A percentile compares a stretch with the other conserved stretches of the same genome.
These are phyloP conservation scores for Aspergillus saccharolyticus DNA, from an alignment of 495 filamentous ascomycete genomes.

Conservation along the genomic window DNA sequence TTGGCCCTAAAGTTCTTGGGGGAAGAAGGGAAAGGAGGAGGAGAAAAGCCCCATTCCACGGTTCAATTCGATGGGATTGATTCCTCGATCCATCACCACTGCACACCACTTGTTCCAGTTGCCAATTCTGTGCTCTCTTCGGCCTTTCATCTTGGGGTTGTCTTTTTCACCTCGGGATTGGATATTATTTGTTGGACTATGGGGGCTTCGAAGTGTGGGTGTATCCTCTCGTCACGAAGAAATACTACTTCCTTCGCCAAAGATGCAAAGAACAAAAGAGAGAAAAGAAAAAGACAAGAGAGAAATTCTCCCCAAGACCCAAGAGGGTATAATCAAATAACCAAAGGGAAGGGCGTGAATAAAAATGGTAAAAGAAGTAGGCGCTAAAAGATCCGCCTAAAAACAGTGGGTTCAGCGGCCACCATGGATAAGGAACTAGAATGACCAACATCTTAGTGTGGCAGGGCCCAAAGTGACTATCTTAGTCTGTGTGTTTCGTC, in stretches of 20 bases:
- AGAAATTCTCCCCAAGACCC: neutral
- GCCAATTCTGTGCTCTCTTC: no score
- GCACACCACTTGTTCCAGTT: no score
- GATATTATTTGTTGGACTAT: no score
- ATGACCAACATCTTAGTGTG: neutral
- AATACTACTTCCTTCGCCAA: neutral
- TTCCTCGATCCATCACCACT: neutral
- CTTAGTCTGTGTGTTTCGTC: neutral
- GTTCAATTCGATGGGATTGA: neutral
- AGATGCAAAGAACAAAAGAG: neutral
- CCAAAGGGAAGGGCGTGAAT: neutral
- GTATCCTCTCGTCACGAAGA: neutral
- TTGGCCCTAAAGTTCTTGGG: constrained; percentile 7
- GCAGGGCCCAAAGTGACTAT: neutral
- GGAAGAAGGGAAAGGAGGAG: neutral
- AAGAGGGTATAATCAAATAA: neutral
- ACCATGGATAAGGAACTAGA: neutral
- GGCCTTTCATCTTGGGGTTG: neutral
- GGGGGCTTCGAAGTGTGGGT: no score
- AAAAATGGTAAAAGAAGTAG: neutral
- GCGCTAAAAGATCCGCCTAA: neutral
- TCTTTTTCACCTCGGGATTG: no score
- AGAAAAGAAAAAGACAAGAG: constrained; percentile 1
- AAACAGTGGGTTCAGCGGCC: neutral
- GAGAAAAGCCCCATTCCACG: neutral